Evolutionary conservation across 495 filamentous ascomycete species (phyloP), one percentile per base, ranked within the genome.

Genomic region (Daldinia decipiens): DNA sequence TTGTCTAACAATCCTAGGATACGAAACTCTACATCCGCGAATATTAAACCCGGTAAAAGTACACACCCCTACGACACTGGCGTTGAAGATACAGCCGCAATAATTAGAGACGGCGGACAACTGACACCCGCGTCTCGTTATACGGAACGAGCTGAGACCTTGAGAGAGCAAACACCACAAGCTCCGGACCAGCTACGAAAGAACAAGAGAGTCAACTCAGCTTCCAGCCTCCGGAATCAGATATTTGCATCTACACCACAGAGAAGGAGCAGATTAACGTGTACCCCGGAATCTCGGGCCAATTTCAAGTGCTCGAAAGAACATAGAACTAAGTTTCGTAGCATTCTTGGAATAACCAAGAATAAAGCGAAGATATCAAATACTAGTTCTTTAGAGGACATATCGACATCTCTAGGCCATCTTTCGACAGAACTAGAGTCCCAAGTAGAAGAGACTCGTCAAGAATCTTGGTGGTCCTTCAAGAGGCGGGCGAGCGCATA

Each of bases 1-100:
- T 54, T 59, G 19, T 59, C 34, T 29, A 61, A 53, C 38, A 27
- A 27, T 36, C 27, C 34, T 32, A 38, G 53, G 29, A 39, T 8
- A 43, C 34, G 15, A 4, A 43, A 24, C 3, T 24, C 36, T 1
- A 45, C 34, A 15, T 1, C 32, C 5, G 19, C 19, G n/a, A 62
- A 65, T n/a, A 15, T 43, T 3, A 73, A 47, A 24, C 65, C 65
- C 4, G 70, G 70, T 11, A 64, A 73, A 19, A 75, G 72, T 36
- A 77, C 69, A 15, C 70, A 77, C 19, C 75, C 75, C 0, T 77
- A 77, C 31, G 75, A 77, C 47, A 77, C 74, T 7, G 67, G 67
- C 2, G n/a, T 71, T 56, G 67, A 64, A 32, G 38, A 53, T 1
- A 57, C n/a, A 13, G 50, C 50, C 13, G 32, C 40, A 40, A 59